Conservation (phyloP, 2,329 filamentous ascomycete genomes). For the Xylaria hypoxylon region DNA sequence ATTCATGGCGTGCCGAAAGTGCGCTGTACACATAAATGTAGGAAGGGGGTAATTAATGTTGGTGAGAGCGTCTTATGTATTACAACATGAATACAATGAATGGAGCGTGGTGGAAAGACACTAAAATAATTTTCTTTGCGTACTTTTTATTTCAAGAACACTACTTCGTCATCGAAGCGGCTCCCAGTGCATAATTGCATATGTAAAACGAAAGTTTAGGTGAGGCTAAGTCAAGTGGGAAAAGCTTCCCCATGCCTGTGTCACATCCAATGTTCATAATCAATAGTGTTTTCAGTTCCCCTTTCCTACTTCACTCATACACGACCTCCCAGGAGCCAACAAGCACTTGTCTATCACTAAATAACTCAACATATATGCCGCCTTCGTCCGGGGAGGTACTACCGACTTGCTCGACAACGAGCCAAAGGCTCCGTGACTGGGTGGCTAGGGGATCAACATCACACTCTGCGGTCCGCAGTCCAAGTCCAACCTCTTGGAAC, state of each 20-base stretch:
- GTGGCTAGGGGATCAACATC: slow-evolving; percentile 76
- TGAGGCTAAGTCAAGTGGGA: not conserved
- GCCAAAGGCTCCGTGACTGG: slow-evolving; percentile 69
- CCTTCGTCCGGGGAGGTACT: slow-evolving; percentile 49
- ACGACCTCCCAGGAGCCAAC: slow-evolving; percentile 58
- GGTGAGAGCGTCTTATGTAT: too few species aligned
- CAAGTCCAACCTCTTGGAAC: slow-evolving; percentile 72
- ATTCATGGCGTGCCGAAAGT: too few species aligned
- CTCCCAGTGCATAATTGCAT: too few species aligned
- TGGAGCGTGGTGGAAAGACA: too few species aligned
- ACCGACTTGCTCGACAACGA: slow-evolving; percentile 85
- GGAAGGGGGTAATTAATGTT: too few species aligned
- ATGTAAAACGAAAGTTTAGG: not conserved
- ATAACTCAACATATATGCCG: slow-evolving; percentile 64
- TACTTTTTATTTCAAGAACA: too few species aligned
- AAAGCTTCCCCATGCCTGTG: not conserved
- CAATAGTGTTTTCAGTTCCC: not conserved
- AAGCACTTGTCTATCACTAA: slow-evolving; percentile 61
- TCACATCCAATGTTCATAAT: not conserved
- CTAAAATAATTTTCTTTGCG: too few species aligned
- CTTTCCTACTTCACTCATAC: slow-evolving; percentile 8
- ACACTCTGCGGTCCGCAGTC: slow-evolving; percentile 77
- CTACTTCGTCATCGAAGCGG: too few species aligned
- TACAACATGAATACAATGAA: too few species aligned
- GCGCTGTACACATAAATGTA: too few species aligned